Evolutionary conservation across 2,329 filamentous ascomycete genomes (phyloP).

Genomic region (Dactylellina haptotyla): DNA sequence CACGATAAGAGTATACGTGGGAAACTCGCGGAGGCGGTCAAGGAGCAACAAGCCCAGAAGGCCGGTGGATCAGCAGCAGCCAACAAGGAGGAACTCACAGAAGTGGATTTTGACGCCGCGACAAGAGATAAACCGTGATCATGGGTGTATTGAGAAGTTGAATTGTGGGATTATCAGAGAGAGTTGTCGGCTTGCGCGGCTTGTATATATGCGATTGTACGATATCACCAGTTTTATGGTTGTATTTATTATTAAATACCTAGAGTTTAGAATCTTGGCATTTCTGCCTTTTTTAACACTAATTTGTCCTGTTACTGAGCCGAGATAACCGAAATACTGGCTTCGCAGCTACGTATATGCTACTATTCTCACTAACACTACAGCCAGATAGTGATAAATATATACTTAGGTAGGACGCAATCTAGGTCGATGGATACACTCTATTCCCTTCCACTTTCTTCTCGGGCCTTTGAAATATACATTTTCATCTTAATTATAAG

Average conservation of each 20-base stretch:
- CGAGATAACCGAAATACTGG: too few species aligned
- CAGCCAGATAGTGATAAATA: too few species aligned
- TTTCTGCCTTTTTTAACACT: not conserved
- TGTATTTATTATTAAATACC: not conserved
- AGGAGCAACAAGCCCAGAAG: constrained; percentile 58
- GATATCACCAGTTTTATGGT: constrained; percentile 8
- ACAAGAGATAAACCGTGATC: constrained; percentile 8
- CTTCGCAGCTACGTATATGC: too few species aligned
- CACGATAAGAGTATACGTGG: constrained; percentile 62
- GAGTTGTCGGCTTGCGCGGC: not conserved
- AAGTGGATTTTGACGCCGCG: constrained; percentile 39
- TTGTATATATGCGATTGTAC: constrained; percentile 50
- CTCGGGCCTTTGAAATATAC: too few species aligned
- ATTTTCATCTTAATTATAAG: too few species aligned
- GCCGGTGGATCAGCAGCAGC: constrained; percentile 1
- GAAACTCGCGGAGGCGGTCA: constrained; percentile 64
- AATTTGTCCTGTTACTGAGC: not conserved
- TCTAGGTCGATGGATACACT: too few species aligned
- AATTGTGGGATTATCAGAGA: not conserved
- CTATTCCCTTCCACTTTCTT: not conserved
- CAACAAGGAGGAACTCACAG: constrained; percentile 55
- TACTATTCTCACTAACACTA: too few species aligned
- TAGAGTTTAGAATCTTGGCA: not conserved
- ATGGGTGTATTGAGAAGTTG: not conserved
- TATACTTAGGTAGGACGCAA: too few species aligned